Percentiles rank a stretch among this genome's conserved stretches.
phyloP scores from a whole-genome alignment of 805 yeast species.

The Zygotorulaspora danielsina region DNA sequence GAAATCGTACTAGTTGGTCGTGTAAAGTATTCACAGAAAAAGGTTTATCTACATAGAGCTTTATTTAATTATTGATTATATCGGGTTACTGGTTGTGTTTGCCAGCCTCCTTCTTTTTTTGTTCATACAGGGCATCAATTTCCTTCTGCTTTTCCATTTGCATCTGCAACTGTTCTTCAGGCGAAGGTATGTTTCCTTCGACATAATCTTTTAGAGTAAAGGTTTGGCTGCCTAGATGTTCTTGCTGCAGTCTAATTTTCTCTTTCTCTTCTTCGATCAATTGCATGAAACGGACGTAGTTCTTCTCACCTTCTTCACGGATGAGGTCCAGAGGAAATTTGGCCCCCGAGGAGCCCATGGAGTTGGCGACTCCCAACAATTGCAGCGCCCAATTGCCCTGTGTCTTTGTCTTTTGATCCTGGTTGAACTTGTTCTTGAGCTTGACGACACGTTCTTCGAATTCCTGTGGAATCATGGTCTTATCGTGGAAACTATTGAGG shows the following conservation, averaged over 20 bases:
- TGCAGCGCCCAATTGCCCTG: slow-evolving; percentile 51
- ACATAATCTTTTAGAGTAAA: slow-evolving; percentile 80
- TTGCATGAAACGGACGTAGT: slow-evolving; percentile 77
- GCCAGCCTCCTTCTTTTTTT: slow-evolving; percentile 23
- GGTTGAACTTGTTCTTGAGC: slow-evolving; percentile 67
- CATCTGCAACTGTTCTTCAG: slow-evolving; percentile 54
- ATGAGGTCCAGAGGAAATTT: slow-evolving; percentile 75
- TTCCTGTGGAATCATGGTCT: slow-evolving; percentile 66
- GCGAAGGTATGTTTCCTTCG: slow-evolving; percentile 75
- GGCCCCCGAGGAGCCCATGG: slow-evolving; percentile 29
- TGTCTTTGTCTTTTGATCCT: slow-evolving; percentile 45
- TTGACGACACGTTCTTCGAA: slow-evolving; percentile 71
- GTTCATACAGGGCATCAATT: slow-evolving; percentile 34
- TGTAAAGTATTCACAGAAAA: no score
- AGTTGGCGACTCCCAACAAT: slow-evolving; percentile 52
- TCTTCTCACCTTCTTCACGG: slow-evolving; percentile 89
- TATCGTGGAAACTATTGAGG: slow-evolving; percentile 65
- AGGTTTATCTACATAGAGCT: no score
- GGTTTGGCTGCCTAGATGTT: slow-evolving; percentile 76
- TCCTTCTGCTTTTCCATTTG: slow-evolving; percentile 43
- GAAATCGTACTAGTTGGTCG: no score
- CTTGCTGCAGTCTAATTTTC: slow-evolving; percentile 59
- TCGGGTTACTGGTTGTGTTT: not conserved
- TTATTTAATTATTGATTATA: no score
- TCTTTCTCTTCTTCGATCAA: slow-evolving; percentile 80